Conservation (phyloP, 1,284 basidiomycete species). For the Fomitopsis palustris region DNA sequence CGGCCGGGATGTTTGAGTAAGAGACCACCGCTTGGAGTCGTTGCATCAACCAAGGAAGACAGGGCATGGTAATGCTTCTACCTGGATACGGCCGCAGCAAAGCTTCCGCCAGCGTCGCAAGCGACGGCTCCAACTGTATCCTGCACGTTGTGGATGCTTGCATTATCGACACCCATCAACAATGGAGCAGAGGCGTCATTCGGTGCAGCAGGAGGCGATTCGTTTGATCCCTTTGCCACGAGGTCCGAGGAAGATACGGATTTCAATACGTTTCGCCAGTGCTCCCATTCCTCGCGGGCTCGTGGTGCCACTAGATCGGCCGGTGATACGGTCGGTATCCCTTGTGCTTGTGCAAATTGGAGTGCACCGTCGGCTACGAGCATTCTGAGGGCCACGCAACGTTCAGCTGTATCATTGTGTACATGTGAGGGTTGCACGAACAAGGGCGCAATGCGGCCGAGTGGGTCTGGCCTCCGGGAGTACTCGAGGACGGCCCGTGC, state of each 20-base stretch:
- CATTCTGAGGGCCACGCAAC: slow-evolving; percentile 30
- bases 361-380: slow-evolving; percentile 52
- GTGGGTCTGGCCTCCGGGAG: slow-evolving; percentile 41
- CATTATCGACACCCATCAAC: background rate
- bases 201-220: background rate
- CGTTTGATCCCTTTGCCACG: background rate
- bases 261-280: slow-evolving; percentile 42
- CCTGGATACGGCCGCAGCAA: slow-evolving; percentile 77
- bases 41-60: background rate
- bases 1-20: slow-evolving; percentile 69
- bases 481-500: slow-evolving; percentile 55
- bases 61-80: slow-evolving; percentile 16
- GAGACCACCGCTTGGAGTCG: slow-evolving; percentile 56
- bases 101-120: slow-evolving; percentile 38
- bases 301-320: slow-evolving; percentile 44
- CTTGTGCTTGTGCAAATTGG: slow-evolving; percentile 38
- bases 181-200: background rate
- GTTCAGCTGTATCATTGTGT: slow-evolving; percentile 16
- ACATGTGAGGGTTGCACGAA: slow-evolving; percentile 24
- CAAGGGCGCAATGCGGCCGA: slow-evolving; percentile 70
- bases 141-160: slow-evolving; percentile 39
- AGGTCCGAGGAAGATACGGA: background rate
- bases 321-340: slow-evolving; percentile 34
- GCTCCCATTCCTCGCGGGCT: slow-evolving; percentile 52
- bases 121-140: slow-evolving; percentile 76